Evolutionary conservation across 371 early-diverging fungal species (phyloP).

Genomic region (Umbelopsis sp.): DNA sequence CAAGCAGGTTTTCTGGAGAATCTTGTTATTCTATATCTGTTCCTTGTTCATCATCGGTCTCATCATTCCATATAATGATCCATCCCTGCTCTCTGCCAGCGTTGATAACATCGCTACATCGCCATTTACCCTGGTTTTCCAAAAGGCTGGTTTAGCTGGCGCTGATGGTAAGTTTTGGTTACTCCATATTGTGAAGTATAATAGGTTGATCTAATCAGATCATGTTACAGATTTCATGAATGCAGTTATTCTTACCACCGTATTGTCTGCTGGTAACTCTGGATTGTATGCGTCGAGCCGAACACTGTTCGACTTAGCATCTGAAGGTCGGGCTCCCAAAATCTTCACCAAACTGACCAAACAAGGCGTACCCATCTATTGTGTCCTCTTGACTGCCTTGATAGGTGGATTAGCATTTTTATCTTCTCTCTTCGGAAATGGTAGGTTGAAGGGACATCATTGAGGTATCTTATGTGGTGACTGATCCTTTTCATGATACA

Average conservation of each 20-base stretch:
- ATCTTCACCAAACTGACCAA: slow-evolving; percentile 49
- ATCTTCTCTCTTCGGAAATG: slow-evolving; percentile 48
- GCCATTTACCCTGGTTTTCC: slow-evolving; percentile 71
- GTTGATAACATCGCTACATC: slow-evolving; percentile 58
- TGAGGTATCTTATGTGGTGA: no score
- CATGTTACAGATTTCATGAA: slow-evolving; percentile 38
- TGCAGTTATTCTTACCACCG: slow-evolving; percentile 57
- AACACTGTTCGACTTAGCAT: slow-evolving; percentile 66
- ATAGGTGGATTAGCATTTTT: slow-evolving; percentile 61
- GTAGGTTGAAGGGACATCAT: neutral
- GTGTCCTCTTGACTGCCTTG: slow-evolving; percentile 51
- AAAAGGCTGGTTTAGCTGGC: slow-evolving; percentile 53
- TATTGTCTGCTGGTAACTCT: slow-evolving; percentile 69
- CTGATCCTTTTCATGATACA: neutral
- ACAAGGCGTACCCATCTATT: slow-evolving; percentile 57
- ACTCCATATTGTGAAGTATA: neutral
- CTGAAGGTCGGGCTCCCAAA: slow-evolving; percentile 61
- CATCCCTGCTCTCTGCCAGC: slow-evolving; percentile 51
- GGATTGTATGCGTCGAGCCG: slow-evolving; percentile 74
- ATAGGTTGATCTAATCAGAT: neutral
- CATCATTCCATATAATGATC: slow-evolving; percentile 65
- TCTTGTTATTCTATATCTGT: slow-evolving; percentile 67
- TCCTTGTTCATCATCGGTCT: slow-evolving; percentile 72
- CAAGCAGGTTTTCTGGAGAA: slow-evolving; percentile 54
- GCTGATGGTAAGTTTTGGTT: slow-evolving; percentile 31